Evolutionary conservation across 2,329 filamentous ascomycete genomes (phyloP).

Genomic region (Fusarium nygamai): DNA sequence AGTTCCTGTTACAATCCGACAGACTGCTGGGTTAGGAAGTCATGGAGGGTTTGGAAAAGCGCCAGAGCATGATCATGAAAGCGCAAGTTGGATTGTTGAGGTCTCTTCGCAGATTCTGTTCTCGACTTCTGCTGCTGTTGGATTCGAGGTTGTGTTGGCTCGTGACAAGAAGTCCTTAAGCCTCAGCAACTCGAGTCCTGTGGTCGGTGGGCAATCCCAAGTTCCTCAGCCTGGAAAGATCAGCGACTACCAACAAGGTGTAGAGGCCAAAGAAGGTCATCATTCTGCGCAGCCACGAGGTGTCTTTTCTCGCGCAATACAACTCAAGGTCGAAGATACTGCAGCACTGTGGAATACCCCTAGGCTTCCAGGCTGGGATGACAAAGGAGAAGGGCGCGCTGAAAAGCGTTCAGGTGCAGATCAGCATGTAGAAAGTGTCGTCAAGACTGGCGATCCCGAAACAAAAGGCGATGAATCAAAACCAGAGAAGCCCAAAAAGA

Average conservation of each 20-base stretch:
- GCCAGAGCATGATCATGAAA: slow-evolving; percentile 60
- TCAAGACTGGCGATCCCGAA: slow-evolving; percentile 47
- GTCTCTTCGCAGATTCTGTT: slow-evolving; percentile 94
- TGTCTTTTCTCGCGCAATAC: slow-evolving; percentile 84
- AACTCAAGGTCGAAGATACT: slow-evolving; percentile 86
- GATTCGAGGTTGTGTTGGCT: slow-evolving; percentile 86
- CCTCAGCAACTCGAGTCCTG: slow-evolving; percentile 62
- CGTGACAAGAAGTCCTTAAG: slow-evolving; percentile 86
- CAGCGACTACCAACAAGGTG: slow-evolving; percentile 77
- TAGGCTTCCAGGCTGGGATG: slow-evolving; percentile 73
- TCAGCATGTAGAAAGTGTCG: slow-evolving; percentile 47
- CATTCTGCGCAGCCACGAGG: slow-evolving; percentile 75
- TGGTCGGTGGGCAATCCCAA: slow-evolving; percentile 57
- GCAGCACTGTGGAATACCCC: slow-evolving; percentile 94
- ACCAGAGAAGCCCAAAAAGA: slow-evolving; percentile 61
- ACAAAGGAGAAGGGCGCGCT: slow-evolving; percentile 48
- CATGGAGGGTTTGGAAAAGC: slow-evolving; percentile 58
- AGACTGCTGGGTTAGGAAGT: slow-evolving; percentile 64
- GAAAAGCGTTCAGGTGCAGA: slow-evolving; percentile 40
- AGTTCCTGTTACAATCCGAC: slow-evolving; percentile 81
- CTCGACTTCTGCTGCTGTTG: slow-evolving; percentile 85
- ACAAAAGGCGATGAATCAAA: slow-evolving; percentile 38
- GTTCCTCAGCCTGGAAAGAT: slow-evolving; percentile 75
- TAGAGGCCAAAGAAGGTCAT: slow-evolving; percentile 64
- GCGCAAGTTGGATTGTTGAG: slow-evolving; percentile 88